Conservation (phyloP, 2,329 filamentous ascomycete species). For the Mycocentrospora acerina region DNA sequence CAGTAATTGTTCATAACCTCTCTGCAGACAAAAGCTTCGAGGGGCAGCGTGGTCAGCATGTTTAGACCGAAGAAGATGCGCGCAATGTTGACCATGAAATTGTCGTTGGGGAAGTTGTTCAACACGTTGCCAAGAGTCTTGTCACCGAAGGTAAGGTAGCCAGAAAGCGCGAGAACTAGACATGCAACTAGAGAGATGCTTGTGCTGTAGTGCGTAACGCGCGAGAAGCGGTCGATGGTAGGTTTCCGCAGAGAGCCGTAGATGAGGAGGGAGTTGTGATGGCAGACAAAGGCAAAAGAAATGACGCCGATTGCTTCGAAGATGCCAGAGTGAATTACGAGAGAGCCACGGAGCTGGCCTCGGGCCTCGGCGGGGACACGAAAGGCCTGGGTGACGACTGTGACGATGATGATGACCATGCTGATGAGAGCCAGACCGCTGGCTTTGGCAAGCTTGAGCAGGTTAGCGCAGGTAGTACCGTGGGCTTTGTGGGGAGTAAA, state of each 20-base stretch:
- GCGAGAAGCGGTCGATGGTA: constrained; percentile 91
- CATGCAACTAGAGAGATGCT: constrained; percentile 89
- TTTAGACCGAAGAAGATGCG: constrained; percentile 95
- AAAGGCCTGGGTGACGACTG: constrained; percentile 81
- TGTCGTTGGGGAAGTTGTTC: constrained; percentile 93
- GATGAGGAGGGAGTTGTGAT: constrained; percentile 96
- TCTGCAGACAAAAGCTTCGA: constrained; percentile 96
- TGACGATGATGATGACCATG: constrained; percentile 87
- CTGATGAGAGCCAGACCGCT: constrained; percentile 89
- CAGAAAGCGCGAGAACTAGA: constrained; percentile 80
- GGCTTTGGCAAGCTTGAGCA: constrained; percentile 80
- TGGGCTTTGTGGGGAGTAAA: constrained; percentile 2
- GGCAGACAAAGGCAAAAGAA: constrained; percentile 80
- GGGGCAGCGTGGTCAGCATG: constrained; percentile 95
- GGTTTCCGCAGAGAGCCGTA: constrained; percentile 94
- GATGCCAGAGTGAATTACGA: constrained; percentile 82
- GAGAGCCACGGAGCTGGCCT: constrained; percentile 68
- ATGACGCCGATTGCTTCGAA: constrained; percentile 98
- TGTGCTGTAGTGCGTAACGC: constrained; percentile 92
- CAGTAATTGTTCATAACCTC: constrained; percentile 94
- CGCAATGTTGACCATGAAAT: constrained; percentile 90
- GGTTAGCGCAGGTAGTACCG: constrained; percentile 33
- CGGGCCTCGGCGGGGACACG: constrained; percentile 70
- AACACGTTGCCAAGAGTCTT: constrained; percentile 92
- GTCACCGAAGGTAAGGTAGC: constrained; percentile 91